Evolutionary conservation across 192 early-diverging fungal genomes (phyloP).

Genomic region (Entomortierella lignicola): DNA sequence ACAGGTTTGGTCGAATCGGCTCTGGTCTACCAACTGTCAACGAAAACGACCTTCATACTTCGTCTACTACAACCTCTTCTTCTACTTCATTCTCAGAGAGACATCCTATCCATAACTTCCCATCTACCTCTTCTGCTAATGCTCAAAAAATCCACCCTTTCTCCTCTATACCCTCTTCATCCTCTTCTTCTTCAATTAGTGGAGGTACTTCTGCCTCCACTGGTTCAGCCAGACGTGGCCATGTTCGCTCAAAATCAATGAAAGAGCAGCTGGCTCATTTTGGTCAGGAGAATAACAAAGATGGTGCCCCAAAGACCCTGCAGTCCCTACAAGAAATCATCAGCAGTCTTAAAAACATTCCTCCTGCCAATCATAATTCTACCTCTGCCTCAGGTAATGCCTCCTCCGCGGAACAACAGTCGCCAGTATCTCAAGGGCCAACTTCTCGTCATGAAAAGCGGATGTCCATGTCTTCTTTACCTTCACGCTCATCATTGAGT

Average conservation of each 20-base stretch:
- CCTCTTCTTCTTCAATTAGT: not conserved
- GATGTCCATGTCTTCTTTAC: conserved; percentile 44
- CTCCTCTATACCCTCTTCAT: not conserved
- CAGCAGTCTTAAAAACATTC: conserved; percentile 62
- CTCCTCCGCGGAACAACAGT: not conserved
- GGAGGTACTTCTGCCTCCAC: not conserved
- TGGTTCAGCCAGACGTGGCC: conserved; percentile 11
- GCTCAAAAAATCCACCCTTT: not conserved
- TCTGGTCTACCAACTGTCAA: conserved; percentile 42
- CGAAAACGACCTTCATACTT: conserved; percentile 16
- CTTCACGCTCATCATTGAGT: conserved; percentile 23
- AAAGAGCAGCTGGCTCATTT: conserved; percentile 51
- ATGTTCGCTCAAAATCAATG: conserved; percentile 41
- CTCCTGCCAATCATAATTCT: conserved; percentile 16
- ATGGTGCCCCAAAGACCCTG: conserved; percentile 55
- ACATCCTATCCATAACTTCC: conserved; percentile 7
- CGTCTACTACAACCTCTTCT: not conserved
- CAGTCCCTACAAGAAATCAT: conserved; percentile 69
- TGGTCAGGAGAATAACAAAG: conserved; percentile 41
- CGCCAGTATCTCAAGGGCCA: no score
- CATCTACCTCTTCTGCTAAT: conserved; percentile 3
- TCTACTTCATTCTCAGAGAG: not conserved
- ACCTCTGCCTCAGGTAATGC: not conserved
- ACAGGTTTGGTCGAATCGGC: conserved; percentile 38
- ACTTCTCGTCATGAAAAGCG: conserved; percentile 49